phyloP scores from a whole-genome alignment of 2,329 filamentous ascomycete genomes.

The Verticillium longisporum region DNA sequence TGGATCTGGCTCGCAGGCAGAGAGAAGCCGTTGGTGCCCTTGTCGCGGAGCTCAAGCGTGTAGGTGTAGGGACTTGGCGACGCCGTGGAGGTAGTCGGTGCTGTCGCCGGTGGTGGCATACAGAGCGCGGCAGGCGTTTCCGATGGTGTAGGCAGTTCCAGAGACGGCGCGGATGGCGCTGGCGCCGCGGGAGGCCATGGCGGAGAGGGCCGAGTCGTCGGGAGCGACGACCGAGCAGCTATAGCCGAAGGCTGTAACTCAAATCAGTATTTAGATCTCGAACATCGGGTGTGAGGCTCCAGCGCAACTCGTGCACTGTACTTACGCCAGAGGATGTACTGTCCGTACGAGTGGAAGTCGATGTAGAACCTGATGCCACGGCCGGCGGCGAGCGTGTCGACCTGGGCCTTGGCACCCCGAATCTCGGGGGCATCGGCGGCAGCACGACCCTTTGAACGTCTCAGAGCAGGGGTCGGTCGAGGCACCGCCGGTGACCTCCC shows the following conservation, averaged over 20 bases:
- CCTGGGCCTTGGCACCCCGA: slow-evolving; percentile 35
- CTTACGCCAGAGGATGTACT: slow-evolving; percentile 22
- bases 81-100: slow-evolving; percentile 14
- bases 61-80: slow-evolving; percentile 12
- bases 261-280: background rate
- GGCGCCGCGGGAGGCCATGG: slow-evolving; percentile 6
- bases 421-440: slow-evolving; percentile 40
- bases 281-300: background rate
- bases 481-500: slow-evolving; percentile 37
- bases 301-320: background rate
- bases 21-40: slow-evolving; percentile 8
- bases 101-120: slow-evolving; percentile 15
- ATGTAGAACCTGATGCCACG: slow-evolving; percentile 55
- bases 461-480: slow-evolving; percentile 42
- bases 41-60: slow-evolving; percentile 9
- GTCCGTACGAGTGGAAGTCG: slow-evolving; percentile 59
- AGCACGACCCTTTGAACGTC: slow-evolving; percentile 32
- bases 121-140: slow-evolving; percentile 13
- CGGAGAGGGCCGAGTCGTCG: slow-evolving; percentile 4
- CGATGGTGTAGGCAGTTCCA: slow-evolving; percentile 11
- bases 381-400: slow-evolving; percentile 29
- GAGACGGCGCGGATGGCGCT: slow-evolving; percentile 10
- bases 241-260: slow-evolving; percentile 6
- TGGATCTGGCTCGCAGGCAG: slow-evolving; percentile 10
- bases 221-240: slow-evolving; percentile 10